phyloP scores from a whole-genome alignment of 2,329 filamentous ascomycete genomes.

The Microascus cirrosus region DNA sequence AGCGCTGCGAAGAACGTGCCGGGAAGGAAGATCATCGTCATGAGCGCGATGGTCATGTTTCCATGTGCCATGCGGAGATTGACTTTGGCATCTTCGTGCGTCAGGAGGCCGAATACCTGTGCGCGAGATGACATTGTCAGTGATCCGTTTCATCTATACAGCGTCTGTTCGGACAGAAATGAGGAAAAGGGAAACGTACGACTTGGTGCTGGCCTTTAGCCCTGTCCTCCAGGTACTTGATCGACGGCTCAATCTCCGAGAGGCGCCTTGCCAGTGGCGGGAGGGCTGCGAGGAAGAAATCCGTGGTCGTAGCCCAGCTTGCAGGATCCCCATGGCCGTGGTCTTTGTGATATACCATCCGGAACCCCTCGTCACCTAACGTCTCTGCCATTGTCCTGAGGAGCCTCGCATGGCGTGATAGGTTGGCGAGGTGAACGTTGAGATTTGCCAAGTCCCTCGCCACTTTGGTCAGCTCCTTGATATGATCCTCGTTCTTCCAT shows the following conservation, averaged over 20 bases:
- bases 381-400: conserved; percentile 2
- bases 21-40: conserved; percentile 8
- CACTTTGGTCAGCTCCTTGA: conserved; percentile 5
- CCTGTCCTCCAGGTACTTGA: conserved; percentile 5
- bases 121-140: not conserved
- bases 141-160: not conserved
- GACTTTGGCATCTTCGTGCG: conserved; percentile 7
- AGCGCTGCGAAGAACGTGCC: conserved; percentile 6
- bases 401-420: conserved; percentile 5
- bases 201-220: conserved; percentile 6
- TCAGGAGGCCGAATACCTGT: conserved; percentile 7
- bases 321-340: not conserved
- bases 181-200: not conserved
- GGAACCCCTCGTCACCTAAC: not conserved
- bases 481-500: not conserved
- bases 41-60: conserved; percentile 5
- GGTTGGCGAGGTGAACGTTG: conserved; percentile 7
- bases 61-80: conserved; percentile 3
- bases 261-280: conserved; percentile 5
- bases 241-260: conserved; percentile 1
- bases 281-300: not conserved
- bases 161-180: too few relatives aligned
- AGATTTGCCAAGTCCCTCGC: conserved; percentile 5
- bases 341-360: not conserved
- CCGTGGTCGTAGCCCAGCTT: not conserved